Evolutionary conservation across 306 rosid genomes (phyloP), one percentile per base, ranked within the genome.

Genomic region (Carpinus fangiana): DNA sequence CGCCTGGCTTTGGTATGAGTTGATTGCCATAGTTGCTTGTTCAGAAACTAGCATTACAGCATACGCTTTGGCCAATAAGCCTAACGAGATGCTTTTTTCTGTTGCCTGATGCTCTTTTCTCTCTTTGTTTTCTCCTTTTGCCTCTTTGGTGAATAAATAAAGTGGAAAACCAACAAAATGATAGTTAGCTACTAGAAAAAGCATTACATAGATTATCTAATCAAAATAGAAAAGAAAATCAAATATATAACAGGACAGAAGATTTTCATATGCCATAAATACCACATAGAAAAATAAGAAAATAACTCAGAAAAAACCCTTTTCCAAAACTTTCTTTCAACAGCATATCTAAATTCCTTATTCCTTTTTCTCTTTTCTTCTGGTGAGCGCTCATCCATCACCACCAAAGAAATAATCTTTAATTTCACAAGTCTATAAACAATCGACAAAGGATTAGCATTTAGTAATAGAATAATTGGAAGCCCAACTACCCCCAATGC

Each of bases 1-100:
- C 21, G 97, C 97, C 88, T 84, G 97, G 81, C 81, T 84, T 77
- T 90, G 92, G 79, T 88, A 92, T 48, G 88, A 87, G 82, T 87
- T 82, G 74, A 93, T 82, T 73, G 80, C 88, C 97, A 91, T 88
- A 62, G 88, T 89, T 77, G 81, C 92, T 81, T 41, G 51, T 53
- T 82, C 86, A 74, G 93, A 87, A 83, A 68, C 82, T 82, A 51
- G 68, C 87, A 83, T 89, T 73, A 83, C 11, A 78, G 82, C 87
- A 79, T 72, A 77, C 59, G 46, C 47, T 59, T 73, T 31, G 50
- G 73, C 79, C 76, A 78, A 71, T 53, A 66, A 66, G 76, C 72
- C 68, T 43, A 50, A 20, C 41, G 55, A 59, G 51, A 88, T 56
- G 34, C 78, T 52, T 66, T 79, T 75, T 78, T 31, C 79, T 78